phyloP scores from a whole-genome alignment of 371 early-diverging fungal species.

The Haplosporangium sp. region DNA sequence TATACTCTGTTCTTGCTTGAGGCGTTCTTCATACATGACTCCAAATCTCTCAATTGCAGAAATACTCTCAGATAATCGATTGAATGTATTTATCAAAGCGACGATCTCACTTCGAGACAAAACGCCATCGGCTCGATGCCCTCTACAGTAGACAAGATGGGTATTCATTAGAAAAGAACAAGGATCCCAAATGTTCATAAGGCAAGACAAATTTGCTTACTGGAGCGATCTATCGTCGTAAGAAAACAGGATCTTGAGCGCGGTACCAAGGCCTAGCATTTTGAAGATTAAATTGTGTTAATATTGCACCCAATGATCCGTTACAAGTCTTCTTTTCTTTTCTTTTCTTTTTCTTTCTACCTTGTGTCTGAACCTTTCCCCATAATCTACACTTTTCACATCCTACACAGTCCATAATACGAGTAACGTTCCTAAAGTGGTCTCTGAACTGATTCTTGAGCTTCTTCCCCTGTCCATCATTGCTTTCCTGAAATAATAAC shows the following conservation, averaged over 20 bases:
- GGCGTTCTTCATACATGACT: constrained; percentile 70
- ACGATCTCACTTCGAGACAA: constrained; percentile 91
- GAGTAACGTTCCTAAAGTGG: constrained; percentile 94
- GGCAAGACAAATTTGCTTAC: constrained; percentile 49
- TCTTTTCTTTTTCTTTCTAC: constrained; percentile 31
- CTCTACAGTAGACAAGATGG: constrained; percentile 41
- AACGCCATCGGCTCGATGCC: constrained; percentile 61
- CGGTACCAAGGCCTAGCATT: constrained; percentile 41
- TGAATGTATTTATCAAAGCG: constrained; percentile 91
- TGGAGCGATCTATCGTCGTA: constrained; percentile 77
- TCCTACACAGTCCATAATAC: constrained; percentile 98
- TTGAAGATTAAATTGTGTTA: not conserved
- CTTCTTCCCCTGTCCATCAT: constrained; percentile 15
- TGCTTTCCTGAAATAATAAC: constrained; percentile 70
- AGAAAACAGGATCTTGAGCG: constrained; percentile 72
- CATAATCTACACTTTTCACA: constrained; percentile 99
- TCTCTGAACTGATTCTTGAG: constrained; percentile 88
- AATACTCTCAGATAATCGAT: constrained; percentile 86
- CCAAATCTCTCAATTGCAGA: constrained; percentile 78
- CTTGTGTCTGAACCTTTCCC: constrained; percentile 93
- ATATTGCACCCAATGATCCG: constrained; percentile 33
- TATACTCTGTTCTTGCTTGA: constrained; percentile 21
- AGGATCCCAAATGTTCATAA: not conserved
- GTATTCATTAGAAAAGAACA: not conserved
- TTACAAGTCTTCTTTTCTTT: constrained; percentile 61